Conservation (phyloP, 78 protist genomes). For the Protostelium mycophagum region DNA sequence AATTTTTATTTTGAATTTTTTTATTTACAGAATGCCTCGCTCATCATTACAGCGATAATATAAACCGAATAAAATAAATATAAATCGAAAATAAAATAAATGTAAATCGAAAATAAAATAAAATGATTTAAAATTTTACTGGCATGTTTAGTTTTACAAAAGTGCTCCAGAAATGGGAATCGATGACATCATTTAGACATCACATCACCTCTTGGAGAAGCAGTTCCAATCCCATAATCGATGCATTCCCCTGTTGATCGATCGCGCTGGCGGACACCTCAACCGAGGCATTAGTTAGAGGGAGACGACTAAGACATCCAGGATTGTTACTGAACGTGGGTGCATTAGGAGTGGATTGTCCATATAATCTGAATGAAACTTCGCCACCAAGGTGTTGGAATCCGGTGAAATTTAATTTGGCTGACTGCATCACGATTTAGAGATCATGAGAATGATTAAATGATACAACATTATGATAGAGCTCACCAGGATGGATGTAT, state of each 20-base stretch:
- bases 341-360: background rate
- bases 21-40: too few relatives aligned
- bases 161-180: too few relatives aligned
- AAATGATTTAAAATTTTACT: too few relatives aligned
- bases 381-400: background rate
- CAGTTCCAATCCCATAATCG: too few relatives aligned
- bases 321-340: background rate
- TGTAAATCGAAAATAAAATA: too few relatives aligned
- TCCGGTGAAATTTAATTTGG: background rate
- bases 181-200: background rate
- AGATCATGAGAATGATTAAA: background rate
- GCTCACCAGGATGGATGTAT: background rate
- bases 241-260: background rate
- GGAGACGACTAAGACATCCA: background rate
- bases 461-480: background rate
- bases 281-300: background rate
- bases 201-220: too few relatives aligned
- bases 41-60: too few relatives aligned
- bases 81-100: too few relatives aligned
- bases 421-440: background rate
- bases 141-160: too few relatives aligned
- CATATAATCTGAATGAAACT: background rate
- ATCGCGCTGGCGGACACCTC: background rate
- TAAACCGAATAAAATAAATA: too few relatives aligned
- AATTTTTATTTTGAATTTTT: too few relatives aligned